Evolutionary conservation across 78 protist genomes (phyloP), one percentile per base, ranked within the genome.

Genomic region (Tieghemostelium lacteum): DNA sequence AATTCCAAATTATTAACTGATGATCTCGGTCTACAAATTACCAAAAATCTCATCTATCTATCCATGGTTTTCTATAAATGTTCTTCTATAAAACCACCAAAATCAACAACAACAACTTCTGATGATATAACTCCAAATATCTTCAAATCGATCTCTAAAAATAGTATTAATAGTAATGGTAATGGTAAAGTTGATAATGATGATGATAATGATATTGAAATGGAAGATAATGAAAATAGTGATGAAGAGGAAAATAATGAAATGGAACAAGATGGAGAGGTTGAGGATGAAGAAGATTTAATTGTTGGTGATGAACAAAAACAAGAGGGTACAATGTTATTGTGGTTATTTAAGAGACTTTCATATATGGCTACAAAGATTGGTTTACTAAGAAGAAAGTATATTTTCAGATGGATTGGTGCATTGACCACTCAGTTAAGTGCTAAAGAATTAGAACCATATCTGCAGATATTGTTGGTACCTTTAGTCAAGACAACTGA

Each of bases 311-410:
- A 45, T 22, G 54, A 52, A 16, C 20, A 55, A 17, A 63, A 50
- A 34, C 28, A 45, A 2, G 63, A 54, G 16, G 28, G 45, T 3
- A 58, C 88, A 69, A 83, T 83, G 77, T 45, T 83, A 39, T 20
- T 69, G 1, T 83, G 91, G 91, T 31, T 83, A 26, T 83, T 83
- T 36, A 83, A 69, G 70, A 83, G 91, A 83, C 54, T 83, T 28
- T 83, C 91, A 31, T 69, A 83, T 29, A 83, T 83, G 76, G 34
- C 91, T 57, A 49, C 78, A 0, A 83, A 83, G 26, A 20, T 29
- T 31, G 91, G 91, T 58, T 22, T 37, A 2, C 24, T 69, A 20
- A 66, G 91, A 70, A 83, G 78, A 60, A 83, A 83, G 42, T 66
- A 69, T 69, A 45, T 83, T 33, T 83, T 83, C 71, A 83, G 71